phyloP scores from a whole-genome alignment of 1,284 basidiomycete species.

The Calocybe gambosa region DNA sequence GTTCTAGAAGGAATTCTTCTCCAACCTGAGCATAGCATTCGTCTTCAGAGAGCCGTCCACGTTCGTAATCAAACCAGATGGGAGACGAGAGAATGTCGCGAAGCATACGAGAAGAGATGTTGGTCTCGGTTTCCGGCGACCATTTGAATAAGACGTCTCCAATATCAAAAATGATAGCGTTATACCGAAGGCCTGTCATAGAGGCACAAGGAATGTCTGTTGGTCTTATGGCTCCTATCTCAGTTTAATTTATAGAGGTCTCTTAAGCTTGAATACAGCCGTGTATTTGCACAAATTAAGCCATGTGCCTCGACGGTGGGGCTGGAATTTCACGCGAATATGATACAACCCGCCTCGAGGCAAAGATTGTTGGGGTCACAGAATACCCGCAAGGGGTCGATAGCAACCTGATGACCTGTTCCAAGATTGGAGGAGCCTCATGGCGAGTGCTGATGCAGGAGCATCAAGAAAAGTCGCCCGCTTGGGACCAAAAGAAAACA shows the following conservation, averaged over 20 bases:
- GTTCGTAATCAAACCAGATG: slow-evolving; percentile 53
- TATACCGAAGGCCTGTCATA: slow-evolving; percentile 14
- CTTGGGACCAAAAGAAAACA: slow-evolving; percentile 3
- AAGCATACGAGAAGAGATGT: slow-evolving; percentile 38
- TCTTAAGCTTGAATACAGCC: neutral
- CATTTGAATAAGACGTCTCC: slow-evolving; percentile 55
- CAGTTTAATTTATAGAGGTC: slow-evolving; percentile 12
- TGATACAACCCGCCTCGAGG: slow-evolving; percentile 17
- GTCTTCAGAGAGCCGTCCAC: slow-evolving; percentile 39
- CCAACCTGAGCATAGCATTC: slow-evolving; percentile 41
- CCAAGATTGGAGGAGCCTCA: slow-evolving; percentile 8
- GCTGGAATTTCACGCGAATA: slow-evolving; percentile 12
- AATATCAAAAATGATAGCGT: slow-evolving; percentile 41
- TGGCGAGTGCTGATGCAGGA: slow-evolving; percentile 10
- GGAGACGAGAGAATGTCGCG: slow-evolving; percentile 40
- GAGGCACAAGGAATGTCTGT: neutral
- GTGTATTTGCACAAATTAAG: slow-evolving; percentile 5
- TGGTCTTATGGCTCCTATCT: neutral
- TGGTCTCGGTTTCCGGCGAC: slow-evolving; percentile 43
- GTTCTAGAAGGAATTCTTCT: slow-evolving; percentile 34
- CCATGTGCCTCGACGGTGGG: slow-evolving; percentile 16
- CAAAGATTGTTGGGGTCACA: slow-evolving; percentile 5
- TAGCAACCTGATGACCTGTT: slow-evolving; percentile 7
- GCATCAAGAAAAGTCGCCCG: neutral
- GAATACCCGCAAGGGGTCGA: slow-evolving; percentile 1